Evolutionary conservation across 2,329 filamentous ascomycete species (phyloP).

Genomic region (Alternaria metachromatica): DNA sequence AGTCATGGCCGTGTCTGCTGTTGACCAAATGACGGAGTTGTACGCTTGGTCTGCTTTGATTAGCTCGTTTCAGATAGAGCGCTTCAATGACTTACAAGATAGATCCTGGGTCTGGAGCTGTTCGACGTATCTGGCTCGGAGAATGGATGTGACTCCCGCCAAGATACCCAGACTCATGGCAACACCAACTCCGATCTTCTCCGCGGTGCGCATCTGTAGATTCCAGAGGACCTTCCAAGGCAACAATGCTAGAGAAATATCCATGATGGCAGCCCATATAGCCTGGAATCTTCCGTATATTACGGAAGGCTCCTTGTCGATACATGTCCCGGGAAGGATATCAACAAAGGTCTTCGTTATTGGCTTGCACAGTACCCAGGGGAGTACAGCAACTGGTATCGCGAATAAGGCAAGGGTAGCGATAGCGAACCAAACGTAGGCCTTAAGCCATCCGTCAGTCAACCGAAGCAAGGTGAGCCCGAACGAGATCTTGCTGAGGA

Average conservation of each 20-base stretch:
- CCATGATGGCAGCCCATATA: constrained; percentile 20
- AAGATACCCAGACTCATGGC: constrained; percentile 20
- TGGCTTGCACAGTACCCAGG: constrained; percentile 13
- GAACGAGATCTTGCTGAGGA: constrained; percentile 20
- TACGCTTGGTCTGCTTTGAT: constrained; percentile 5
- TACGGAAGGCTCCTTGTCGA: constrained; percentile 8
- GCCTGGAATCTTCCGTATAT: constrained; percentile 11
- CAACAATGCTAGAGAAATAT: constrained; percentile 14
- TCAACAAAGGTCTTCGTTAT: constrained; percentile 12
- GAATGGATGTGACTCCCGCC: constrained; percentile 1
- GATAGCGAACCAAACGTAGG: constrained; percentile 14
- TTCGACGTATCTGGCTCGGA: constrained; percentile 2
- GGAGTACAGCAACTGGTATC: constrained; percentile 3
- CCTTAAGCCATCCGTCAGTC: constrained; percentile 12
- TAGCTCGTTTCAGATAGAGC: background rate
- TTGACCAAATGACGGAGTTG: constrained; percentile 8
- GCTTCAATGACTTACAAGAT: background rate
- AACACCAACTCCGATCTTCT: constrained; percentile 19
- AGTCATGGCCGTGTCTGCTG: constrained; percentile 6
- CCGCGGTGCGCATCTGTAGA: constrained; percentile 13
- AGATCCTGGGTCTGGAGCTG: background rate
- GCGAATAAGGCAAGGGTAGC: constrained; percentile 10
- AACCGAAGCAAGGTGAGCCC: constrained; percentile 17
- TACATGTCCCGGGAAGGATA: constrained; percentile 9
- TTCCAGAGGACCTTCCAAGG: constrained; percentile 17